Percentiles rank a stretch among this genome's conserved stretches.
Conservation (phyloP, 1,284 basidiomycete species). For the Fomes fomentarius region DNA sequence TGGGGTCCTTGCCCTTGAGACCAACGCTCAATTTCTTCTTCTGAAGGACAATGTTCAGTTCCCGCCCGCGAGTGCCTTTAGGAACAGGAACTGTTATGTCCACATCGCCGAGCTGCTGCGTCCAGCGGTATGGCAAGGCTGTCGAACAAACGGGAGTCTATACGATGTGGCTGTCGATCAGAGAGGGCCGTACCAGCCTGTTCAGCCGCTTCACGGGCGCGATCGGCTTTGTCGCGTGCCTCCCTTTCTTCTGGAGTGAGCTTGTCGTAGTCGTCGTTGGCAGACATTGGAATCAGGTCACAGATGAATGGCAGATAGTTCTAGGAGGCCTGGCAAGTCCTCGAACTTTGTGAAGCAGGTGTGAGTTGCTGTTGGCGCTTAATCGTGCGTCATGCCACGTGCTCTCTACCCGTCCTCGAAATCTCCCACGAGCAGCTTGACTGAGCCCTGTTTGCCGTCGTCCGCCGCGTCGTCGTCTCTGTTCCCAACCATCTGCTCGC, state of each 20-base stretch:
- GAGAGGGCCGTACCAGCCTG: conserved; percentile 77
- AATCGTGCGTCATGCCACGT: conserved; percentile 21
- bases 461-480: conserved; percentile 11
- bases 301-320: neutral
- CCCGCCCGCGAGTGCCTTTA: conserved; percentile 81
- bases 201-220: conserved; percentile 74
- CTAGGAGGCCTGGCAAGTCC: no score
- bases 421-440: conserved; percentile 21
- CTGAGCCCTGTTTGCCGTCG: conserved; percentile 19
- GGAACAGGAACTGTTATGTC: conserved; percentile 86
- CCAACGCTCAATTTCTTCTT: conserved; percentile 86
- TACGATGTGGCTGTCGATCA: conserved; percentile 20
- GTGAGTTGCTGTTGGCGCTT: neutral
- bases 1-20: conserved; percentile 84
- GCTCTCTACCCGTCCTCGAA: conserved; percentile 4
- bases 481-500: conserved; percentile 8
- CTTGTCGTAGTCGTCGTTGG: conserved; percentile 70
- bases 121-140: conserved; percentile 94
- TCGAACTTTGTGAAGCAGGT: no score
- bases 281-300: conserved; percentile 22
- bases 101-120: conserved; percentile 87
- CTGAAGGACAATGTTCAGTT: conserved; percentile 77
- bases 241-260: conserved; percentile 80
- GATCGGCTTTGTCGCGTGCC: conserved; percentile 68
- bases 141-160: conserved; percentile 21